These are phyloP conservation scores for Aspergillus thermomutatus DNA, from an alignment of 2,329 filamentous ascomycete genomes.

Conservation along the genomic window DNA sequence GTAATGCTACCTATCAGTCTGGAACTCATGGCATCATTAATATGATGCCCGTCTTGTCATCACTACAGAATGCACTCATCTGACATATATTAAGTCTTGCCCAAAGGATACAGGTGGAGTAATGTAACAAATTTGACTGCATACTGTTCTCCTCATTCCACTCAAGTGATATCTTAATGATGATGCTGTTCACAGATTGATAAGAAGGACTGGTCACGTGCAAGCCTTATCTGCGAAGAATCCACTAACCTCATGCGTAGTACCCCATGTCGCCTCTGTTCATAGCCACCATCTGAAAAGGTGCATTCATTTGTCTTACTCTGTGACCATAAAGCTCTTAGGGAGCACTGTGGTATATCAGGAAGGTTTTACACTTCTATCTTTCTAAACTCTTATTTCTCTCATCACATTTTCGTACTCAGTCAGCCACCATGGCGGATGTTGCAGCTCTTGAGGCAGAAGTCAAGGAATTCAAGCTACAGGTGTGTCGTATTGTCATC, in stretches of 20 bases:
- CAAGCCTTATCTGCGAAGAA: neutral
- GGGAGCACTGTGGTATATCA: neutral
- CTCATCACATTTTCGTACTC: neutral
- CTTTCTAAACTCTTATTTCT: neutral
- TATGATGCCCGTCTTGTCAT: neutral
- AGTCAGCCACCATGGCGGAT: conserved; percentile 36
- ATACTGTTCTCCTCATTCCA: neutral
- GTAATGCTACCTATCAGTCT: too few species aligned
- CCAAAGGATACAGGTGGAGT: neutral
- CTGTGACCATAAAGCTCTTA: neutral
- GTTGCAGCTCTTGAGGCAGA: conserved; percentile 46
- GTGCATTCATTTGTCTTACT: neutral
- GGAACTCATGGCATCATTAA: too few species aligned
- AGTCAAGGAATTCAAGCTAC: conserved; percentile 59
- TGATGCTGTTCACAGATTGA: neutral
- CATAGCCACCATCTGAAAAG: neutral
- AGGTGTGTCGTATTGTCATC: conserved; percentile 40
- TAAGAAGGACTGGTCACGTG: neutral
- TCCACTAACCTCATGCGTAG: neutral
- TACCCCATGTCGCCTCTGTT: neutral
- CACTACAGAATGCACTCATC: neutral
- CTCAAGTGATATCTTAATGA: neutral
- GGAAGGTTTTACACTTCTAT: neutral
- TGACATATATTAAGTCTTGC: neutral
- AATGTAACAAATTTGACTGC: neutral